phyloP scores from a whole-genome alignment of 1,139 yeast genomes.

The Geotrichum reessii region DNA sequence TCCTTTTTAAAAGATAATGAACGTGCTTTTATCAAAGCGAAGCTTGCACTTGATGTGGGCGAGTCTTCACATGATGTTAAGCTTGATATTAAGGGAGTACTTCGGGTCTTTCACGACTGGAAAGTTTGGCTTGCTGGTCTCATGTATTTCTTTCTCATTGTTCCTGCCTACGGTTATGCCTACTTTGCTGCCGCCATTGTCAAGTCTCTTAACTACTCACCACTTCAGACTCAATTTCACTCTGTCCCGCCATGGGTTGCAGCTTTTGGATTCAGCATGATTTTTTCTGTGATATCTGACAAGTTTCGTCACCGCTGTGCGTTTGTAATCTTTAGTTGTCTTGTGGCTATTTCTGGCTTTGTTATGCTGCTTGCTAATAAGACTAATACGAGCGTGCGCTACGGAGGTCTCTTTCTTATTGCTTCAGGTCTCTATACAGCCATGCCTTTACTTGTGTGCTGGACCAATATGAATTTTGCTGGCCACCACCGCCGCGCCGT shows the following conservation, averaged over 20 bases:
- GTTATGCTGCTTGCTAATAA: slow-evolving; percentile 43
- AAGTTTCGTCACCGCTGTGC: slow-evolving; percentile 43
- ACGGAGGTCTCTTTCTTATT: slow-evolving; percentile 65
- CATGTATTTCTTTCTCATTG: slow-evolving; percentile 56
- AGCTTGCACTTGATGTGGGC: slow-evolving; percentile 44
- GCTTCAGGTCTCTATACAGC: slow-evolving; percentile 64
- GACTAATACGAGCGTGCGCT: slow-evolving; percentile 42
- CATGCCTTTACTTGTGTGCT: slow-evolving; percentile 72
- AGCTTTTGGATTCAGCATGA: slow-evolving; percentile 53
- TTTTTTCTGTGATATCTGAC: slow-evolving; percentile 44
- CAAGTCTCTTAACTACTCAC: slow-evolving; percentile 51
- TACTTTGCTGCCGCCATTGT: slow-evolving; percentile 65
- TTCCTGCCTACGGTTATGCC: slow-evolving; percentile 68
- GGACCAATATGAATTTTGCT: slow-evolving; percentile 63
- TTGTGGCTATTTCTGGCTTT: slow-evolving; percentile 51
- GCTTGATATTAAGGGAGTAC: slow-evolving; percentile 32
- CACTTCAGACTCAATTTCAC: slow-evolving; percentile 58
- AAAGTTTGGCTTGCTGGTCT: slow-evolving; percentile 53
- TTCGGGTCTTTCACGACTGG: slow-evolving; percentile 37
- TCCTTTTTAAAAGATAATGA: slow-evolving; percentile 41
- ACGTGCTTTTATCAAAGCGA: slow-evolving; percentile 38
- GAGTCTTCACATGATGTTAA: slow-evolving; percentile 38
- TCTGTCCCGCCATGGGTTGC: slow-evolving; percentile 70
- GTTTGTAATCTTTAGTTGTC: slow-evolving; percentile 42
- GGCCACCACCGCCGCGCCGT: slow-evolving; percentile 68